These are phyloP conservation scores for Quercus engelmannii DNA, from an alignment of 306 rosid genomes.

Conservation along the genomic window DNA sequence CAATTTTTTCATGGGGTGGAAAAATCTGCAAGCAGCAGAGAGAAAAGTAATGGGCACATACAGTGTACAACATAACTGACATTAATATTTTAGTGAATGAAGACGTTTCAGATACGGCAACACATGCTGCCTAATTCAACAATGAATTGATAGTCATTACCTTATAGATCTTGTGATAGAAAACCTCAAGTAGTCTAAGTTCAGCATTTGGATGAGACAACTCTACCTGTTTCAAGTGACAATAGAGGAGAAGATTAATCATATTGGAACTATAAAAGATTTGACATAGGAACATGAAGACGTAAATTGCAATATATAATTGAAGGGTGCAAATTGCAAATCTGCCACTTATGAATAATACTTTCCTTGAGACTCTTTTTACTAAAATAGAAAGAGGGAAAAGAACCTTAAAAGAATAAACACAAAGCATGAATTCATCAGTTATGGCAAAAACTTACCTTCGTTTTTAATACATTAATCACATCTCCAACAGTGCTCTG, in stretches of 20 bases:
- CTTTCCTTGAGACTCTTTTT: not conserved
- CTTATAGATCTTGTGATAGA: conserved; percentile 94
- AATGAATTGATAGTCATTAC: conserved; percentile 24
- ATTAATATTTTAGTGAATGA: not conserved
- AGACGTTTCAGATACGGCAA: not conserved
- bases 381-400: too few relatives aligned
- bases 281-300: not conserved
- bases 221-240: conserved; percentile 62
- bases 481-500: conserved; percentile 79
- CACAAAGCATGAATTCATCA: not conserved
- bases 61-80: not conserved
- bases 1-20: conserved; percentile 60
- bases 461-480: conserved; percentile 56
- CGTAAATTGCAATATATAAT: not conserved
- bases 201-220: conserved; percentile 80
- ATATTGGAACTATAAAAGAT: not conserved
- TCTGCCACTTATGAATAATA: not conserved
- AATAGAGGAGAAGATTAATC: not conserved
- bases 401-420: not conserved
- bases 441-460: conserved; percentile 32
- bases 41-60: not conserved
- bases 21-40: conserved; percentile 47
- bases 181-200: conserved; percentile 87
- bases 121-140: not conserved
- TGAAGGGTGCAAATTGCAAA: not conserved